Evolutionary conservation across 805 yeast species (phyloP).

Genomic region (Metschnikowia shivogae): DNA sequence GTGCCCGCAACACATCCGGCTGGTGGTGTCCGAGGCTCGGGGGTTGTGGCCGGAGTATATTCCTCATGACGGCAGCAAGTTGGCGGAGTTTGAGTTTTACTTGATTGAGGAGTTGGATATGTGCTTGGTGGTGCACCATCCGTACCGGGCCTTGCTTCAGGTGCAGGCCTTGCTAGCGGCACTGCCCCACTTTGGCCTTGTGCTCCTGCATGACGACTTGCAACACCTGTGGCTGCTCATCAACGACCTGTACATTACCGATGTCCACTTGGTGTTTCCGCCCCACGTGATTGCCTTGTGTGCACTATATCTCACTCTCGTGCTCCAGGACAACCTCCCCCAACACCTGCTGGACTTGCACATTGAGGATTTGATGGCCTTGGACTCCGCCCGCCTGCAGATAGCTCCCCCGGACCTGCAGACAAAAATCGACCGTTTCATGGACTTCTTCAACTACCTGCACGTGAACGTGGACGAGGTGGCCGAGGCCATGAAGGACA

Average conservation of each 20-base stretch:
- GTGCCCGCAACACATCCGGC: slow-evolving; percentile 87
- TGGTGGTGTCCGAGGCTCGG: slow-evolving; percentile 78
- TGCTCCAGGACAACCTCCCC: slow-evolving; percentile 42
- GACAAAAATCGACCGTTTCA: slow-evolving; percentile 49
- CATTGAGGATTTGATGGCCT: slow-evolving; percentile 35
- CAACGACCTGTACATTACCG: slow-evolving; percentile 87
- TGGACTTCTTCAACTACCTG: slow-evolving; percentile 66
- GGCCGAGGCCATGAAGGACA: slow-evolving; percentile 78
- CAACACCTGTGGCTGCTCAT: slow-evolving; percentile 88
- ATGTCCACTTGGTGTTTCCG: slow-evolving; percentile 74
- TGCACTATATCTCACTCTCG: slow-evolving; percentile 73
- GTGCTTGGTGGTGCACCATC: slow-evolving; percentile 70
- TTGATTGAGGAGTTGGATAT: slow-evolving; percentile 81
- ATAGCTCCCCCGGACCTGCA: slow-evolving; percentile 4
- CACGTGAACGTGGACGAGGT: slow-evolving; percentile 75
- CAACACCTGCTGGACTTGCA: slow-evolving; percentile 22
- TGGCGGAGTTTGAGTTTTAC: slow-evolving; percentile 95
- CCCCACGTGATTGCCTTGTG: slow-evolving; percentile 87
- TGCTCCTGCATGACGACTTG: slow-evolving; percentile 58
- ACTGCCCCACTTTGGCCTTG: slow-evolving; percentile 27
- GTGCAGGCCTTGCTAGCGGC: slow-evolving; percentile 42
- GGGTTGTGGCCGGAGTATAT: slow-evolving; percentile 93
- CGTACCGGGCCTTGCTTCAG: slow-evolving; percentile 60
- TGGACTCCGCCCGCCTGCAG: slow-evolving; percentile 12
- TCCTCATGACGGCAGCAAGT: slow-evolving; percentile 83